These are phyloP conservation scores for Vanrija sp. DNA, from an alignment of 1,284 basidiomycete genomes.

Conservation along the genomic window DNA sequence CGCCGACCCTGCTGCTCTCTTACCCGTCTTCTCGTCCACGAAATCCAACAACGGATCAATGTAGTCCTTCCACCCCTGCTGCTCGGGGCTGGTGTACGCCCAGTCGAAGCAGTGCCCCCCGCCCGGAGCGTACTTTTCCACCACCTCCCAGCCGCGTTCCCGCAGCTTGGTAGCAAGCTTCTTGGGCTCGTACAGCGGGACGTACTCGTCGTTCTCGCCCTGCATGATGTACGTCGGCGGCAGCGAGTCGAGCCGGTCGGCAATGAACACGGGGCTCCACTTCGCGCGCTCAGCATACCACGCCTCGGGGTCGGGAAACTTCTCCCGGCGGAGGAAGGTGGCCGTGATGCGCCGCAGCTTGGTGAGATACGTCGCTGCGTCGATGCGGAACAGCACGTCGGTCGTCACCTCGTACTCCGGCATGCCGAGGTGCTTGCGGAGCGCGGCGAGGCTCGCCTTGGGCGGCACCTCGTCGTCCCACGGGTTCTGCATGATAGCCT, in stretches of 20 bases:
- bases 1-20: too few species aligned
- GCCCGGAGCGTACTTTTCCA: constrained; percentile 10
- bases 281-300: neutral
- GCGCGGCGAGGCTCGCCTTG: neutral
- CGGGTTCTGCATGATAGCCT: constrained; percentile 3
- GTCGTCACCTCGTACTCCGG: constrained; percentile 10
- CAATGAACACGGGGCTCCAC: constrained; percentile 2
- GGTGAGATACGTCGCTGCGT: constrained; percentile 3
- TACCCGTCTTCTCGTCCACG: constrained; percentile 6
- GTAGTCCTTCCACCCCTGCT: constrained; percentile 22
- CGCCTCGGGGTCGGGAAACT: neutral
- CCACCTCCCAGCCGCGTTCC: constrained; percentile 9
- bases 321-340: neutral
- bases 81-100: constrained; percentile 12
- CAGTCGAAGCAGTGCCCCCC: constrained; percentile 24
- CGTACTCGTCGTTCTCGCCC: constrained; percentile 19
- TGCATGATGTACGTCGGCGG: constrained; percentile 33
- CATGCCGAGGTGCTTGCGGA: neutral
- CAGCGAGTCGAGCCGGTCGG: constrained; percentile 8
- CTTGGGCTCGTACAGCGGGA: constrained; percentile 21
- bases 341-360: neutral
- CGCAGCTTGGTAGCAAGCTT: constrained; percentile 17
- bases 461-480: neutral
- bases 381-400: constrained; percentile 2
- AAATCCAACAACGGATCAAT: constrained; percentile 24